Base-by-base conservation (phyloP, 2,329 filamentous ascomycete genomes). In the Cladorrhinum sp. region DNA sequence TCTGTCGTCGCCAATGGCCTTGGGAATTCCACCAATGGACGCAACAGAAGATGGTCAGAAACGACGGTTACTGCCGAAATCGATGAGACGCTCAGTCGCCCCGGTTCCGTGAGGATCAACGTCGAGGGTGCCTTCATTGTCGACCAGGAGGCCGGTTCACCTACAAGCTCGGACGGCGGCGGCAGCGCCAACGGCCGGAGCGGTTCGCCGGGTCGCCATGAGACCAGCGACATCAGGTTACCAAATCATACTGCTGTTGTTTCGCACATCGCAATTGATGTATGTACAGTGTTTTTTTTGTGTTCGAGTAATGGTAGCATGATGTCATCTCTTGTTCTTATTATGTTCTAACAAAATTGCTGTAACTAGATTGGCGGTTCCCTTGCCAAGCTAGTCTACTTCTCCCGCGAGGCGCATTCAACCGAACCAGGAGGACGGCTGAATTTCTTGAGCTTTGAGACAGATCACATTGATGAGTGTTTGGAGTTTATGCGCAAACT, bases 401-500 rank as follows among this genome's bases (percentile, higher is more conserved):
- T 98, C 64, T 95, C 93, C 18, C 90, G 91, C 66, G 95, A 98
- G 76, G 84, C 89, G 48, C 84, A 89, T 71, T 90, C 89, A 12
- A 85, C 82, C 25, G 89, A 93, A 68, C 87, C 90, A 54, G 95
- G 95, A 59, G 95, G 95, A 58, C 87, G 95, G 23, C 81, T 99
- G 57, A 96, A 96, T 76, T 99, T 99, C 72, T 84, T 96, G 70
- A 96, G 89, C 71, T 98, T 98, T 77, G 95, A 99, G 78, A 98
- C 95, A 3, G 92, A 97, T 70, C 86, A 87, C 61, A 96, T 99
- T 70, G 92, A 96, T 71, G 87, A 95, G 64, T 97, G 93, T 75
- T 89, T 99, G 65, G 88, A 92, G 69, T 97, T 96, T 71, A 92
- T 99, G 82, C 85, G 88, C 68, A 85, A 91, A 67, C 79, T 98